A percentile compares a stretch with the other conserved stretches of the same genome.
Conservation (phyloP, 148 eudicot genomes). For the Vaccinium corymbosum region DNA sequence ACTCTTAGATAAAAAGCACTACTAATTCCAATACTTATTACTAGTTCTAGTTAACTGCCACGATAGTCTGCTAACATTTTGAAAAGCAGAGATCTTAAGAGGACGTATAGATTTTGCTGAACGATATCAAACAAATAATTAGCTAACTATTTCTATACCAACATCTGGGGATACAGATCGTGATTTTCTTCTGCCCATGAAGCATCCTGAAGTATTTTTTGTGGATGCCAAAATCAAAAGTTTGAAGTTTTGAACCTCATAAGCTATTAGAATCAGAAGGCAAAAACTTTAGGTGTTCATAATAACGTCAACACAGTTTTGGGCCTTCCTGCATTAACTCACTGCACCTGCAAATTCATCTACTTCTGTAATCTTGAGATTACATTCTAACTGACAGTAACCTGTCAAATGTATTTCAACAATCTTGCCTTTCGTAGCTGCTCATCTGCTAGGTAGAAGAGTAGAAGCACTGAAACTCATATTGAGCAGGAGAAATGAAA, state of each 20-base stretch:
- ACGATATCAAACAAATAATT: not conserved
- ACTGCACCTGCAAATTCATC: not conserved
- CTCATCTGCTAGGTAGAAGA: not conserved
- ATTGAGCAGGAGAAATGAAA: not conserved
- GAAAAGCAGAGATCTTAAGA: constrained; percentile 2
- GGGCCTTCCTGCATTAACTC: not conserved
- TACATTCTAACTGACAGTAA: not conserved
- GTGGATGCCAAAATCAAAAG: not conserved
- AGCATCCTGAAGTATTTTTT: not conserved
- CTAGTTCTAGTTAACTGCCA: not conserved
- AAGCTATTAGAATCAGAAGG: not conserved
- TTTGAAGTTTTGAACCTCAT: not conserved
- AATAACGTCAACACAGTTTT: not conserved
- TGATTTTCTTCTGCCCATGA: not conserved
- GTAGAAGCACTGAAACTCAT: not conserved
- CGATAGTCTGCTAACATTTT: not conserved
- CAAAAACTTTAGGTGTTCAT: not conserved
- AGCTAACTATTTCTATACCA: constrained; percentile 5
- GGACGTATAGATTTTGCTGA: not conserved
- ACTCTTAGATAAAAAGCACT: not conserved
- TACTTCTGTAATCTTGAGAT: not conserved
- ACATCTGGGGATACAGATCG: not conserved
- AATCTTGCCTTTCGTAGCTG: not conserved
- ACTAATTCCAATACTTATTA: not conserved
- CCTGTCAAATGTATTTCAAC: not conserved